phyloP scores from a whole-genome alignment of 2,329 filamentous ascomycete genomes.

The Corniculantispora saksenae region DNA sequence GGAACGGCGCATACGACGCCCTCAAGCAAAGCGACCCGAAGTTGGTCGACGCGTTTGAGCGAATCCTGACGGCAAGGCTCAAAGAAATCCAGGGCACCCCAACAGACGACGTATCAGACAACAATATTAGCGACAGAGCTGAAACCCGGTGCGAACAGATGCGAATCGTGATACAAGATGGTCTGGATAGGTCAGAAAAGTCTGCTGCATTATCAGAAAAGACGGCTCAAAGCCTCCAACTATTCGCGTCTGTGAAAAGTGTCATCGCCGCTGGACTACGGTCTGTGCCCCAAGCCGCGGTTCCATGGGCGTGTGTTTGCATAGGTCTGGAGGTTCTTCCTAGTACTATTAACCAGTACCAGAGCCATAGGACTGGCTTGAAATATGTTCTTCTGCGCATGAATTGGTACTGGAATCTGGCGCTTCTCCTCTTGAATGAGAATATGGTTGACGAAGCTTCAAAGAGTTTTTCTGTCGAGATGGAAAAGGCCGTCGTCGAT shows the following conservation, averaged over 20 bases:
- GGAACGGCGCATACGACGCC: not conserved
- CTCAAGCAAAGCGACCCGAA: not conserved
- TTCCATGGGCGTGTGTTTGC: conserved; percentile 38
- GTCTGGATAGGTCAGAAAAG: conserved; percentile 26
- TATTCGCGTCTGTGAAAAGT: conserved; percentile 28
- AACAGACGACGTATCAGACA: not conserved
- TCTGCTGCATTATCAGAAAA: not conserved
- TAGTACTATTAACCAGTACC: conserved; percentile 30
- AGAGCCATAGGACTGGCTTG: conserved; percentile 36
- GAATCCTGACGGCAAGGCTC: conserved; percentile 4
- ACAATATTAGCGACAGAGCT: not conserved
- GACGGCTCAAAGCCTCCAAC: conserved; percentile 26
- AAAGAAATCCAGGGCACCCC: not conserved
- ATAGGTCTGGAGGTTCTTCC: conserved; percentile 38
- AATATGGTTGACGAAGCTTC: conserved; percentile 19
- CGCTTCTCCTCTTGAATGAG: conserved; percentile 29
- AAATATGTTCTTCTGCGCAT: conserved; percentile 38
- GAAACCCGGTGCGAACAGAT: conserved; percentile 28
- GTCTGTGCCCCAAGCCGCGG: conserved; percentile 34
- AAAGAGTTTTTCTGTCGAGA: conserved; percentile 21
- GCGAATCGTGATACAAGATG: conserved; percentile 30
- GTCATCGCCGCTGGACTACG: conserved; percentile 31
- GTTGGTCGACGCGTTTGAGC: not conserved
- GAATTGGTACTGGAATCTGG: conserved; percentile 40
- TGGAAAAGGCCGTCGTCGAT: conserved; percentile 31